phyloP scores from a whole-genome alignment of 2,329 filamentous ascomycete species.

The Xylaria sp. region DNA sequence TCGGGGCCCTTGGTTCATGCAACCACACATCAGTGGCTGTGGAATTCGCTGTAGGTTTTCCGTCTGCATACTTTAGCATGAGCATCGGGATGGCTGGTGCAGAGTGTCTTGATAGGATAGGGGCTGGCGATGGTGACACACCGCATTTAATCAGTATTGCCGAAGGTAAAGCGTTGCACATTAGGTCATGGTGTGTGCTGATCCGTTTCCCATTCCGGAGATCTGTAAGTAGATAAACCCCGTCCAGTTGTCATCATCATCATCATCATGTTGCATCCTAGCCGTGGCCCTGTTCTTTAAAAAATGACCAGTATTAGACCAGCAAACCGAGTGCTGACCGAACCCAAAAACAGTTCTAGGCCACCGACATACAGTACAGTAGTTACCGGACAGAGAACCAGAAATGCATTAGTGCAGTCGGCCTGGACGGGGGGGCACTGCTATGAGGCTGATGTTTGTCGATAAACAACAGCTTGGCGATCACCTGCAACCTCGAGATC shows the following conservation, averaged over 20 bases:
- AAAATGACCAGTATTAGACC: not conserved
- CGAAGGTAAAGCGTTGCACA: too few relatives aligned
- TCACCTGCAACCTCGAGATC: not conserved
- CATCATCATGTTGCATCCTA: not conserved
- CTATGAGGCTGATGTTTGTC: not conserved
- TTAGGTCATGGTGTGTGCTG: too few relatives aligned
- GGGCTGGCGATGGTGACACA: not conserved
- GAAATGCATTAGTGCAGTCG: not conserved
- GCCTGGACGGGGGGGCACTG: not conserved
- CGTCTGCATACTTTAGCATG: too few relatives aligned
- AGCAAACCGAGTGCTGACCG: not conserved
- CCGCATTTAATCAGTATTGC: too few relatives aligned
- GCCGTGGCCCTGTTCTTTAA: not conserved
- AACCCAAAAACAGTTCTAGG: too few relatives aligned
- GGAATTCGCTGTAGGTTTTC: not conserved
- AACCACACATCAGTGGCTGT: not conserved
- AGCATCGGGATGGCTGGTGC: too few relatives aligned
- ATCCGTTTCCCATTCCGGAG: conserved; percentile 1
- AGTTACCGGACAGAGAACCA: not conserved
- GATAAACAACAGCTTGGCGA: not conserved
- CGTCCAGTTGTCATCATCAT: not conserved
- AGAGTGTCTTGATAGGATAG: not conserved
- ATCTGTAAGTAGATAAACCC: conserved; percentile 5
- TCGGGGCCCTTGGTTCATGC: not conserved
- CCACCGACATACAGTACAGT: too few relatives aligned